A percentile compares a stretch with the other conserved stretches of the same genome.
These are phyloP conservation scores for Cystobasidium slooffiae DNA, from an alignment of 1,284 basidiomycete genomes.

Conservation along the genomic window DNA sequence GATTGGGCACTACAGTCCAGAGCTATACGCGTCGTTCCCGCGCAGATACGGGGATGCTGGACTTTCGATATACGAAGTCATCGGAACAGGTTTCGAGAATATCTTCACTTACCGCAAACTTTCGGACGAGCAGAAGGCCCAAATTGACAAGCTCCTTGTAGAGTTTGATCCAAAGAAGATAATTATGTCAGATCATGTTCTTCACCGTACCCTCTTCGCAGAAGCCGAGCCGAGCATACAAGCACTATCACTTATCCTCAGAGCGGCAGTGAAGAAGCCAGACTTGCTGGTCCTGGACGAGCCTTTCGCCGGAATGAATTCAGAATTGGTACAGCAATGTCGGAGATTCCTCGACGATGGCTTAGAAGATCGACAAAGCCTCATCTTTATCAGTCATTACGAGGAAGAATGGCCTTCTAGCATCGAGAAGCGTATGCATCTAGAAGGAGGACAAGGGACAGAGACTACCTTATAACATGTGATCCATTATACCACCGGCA, in stretches of 20 bases:
- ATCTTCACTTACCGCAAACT: constrained; percentile 66
- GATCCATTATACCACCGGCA: too few species aligned
- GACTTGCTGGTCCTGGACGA: constrained; percentile 82
- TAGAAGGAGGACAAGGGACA: constrained; percentile 20
- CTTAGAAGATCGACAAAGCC: constrained; percentile 69
- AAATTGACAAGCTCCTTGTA: constrained; percentile 63
- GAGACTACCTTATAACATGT: constrained; percentile 6
- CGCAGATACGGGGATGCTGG: constrained; percentile 63
- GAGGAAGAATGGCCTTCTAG: constrained; percentile 71
- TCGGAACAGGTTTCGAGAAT: constrained; percentile 84
- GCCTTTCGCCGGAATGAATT: constrained; percentile 87
- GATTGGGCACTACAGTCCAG: constrained; percentile 84
- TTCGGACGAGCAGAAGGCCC: constrained; percentile 59
- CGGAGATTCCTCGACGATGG: constrained; percentile 66
- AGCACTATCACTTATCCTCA: constrained; percentile 76
- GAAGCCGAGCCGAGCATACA: constrained; percentile 73
- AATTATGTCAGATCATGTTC: constrained; percentile 43
- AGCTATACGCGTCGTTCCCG: constrained; percentile 89
- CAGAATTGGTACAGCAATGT: constrained; percentile 69
- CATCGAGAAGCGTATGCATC: constrained; percentile 37
- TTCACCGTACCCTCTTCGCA: constrained; percentile 62
- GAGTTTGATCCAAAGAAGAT: constrained; percentile 60
- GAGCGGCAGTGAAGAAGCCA: constrained; percentile 73
- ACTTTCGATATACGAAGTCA: constrained; percentile 74
- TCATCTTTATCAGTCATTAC: constrained; percentile 84